Evolutionary conservation across 495 filamentous ascomycete species (phyloP).

Genomic region (Trichoderma virens): DNA sequence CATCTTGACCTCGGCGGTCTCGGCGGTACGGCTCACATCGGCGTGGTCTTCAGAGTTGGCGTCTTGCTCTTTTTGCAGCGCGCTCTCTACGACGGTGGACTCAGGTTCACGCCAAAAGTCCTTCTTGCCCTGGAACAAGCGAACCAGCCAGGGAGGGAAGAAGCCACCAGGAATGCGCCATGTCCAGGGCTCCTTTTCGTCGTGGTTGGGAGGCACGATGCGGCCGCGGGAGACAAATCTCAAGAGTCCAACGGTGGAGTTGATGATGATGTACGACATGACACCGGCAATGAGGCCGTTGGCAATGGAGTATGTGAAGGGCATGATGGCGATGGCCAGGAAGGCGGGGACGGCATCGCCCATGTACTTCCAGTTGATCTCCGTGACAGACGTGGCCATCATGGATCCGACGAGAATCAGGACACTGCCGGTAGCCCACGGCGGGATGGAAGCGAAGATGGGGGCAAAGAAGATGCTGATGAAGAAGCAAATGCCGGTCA

Average conservation of each 20-base stretch:
- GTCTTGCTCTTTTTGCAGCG: neutral
- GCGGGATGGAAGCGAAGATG: conserved; percentile 76
- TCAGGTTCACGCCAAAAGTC: conserved; percentile 50
- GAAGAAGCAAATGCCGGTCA: conserved; percentile 74
- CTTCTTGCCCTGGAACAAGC: conserved; percentile 54
- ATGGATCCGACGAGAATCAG: conserved; percentile 73
- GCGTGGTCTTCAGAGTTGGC: neutral
- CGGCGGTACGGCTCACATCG: neutral
- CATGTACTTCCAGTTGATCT: conserved; percentile 79
- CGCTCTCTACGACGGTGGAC: neutral
- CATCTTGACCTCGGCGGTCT: neutral
- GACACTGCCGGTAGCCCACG: conserved; percentile 78
- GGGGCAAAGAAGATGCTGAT: conserved; percentile 80
- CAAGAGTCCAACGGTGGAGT: conserved; percentile 56
- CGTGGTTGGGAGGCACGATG: conserved; percentile 63
- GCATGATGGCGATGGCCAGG: conserved; percentile 72
- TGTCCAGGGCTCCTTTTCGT: conserved; percentile 66
- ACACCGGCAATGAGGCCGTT: conserved; percentile 73
- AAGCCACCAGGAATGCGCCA: conserved; percentile 60
- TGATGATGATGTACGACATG: conserved; percentile 62
- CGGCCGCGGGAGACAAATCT: conserved; percentile 56
- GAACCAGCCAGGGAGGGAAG: conserved; percentile 59
- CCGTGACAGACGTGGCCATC: conserved; percentile 65
- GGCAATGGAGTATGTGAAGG: conserved; percentile 76
- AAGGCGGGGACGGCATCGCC: conserved; percentile 76